Base-by-base conservation (phyloP, 208 protist species). In the Angomonas deanei region DNA sequence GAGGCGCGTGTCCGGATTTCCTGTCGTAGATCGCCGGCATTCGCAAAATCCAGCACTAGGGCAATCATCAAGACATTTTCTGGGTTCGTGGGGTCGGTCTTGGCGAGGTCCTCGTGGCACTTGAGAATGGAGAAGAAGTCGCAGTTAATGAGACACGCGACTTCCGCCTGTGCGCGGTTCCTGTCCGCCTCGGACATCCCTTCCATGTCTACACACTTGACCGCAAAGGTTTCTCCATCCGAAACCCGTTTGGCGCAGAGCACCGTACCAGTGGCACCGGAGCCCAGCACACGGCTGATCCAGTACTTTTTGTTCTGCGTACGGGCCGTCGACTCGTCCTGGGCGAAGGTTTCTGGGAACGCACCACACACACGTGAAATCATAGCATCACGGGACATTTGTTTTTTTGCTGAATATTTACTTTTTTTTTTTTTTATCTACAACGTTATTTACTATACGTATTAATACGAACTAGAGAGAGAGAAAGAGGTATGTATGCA, bases 21-120 rank as follows among this genome's bases (percentile, higher is more conserved):
- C 53, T 86, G 70, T 8, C 76, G 70, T 4, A 96, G 74, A 61
- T 96, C 89, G 21, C 89, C 89, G 0, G 86, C 89, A 68, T 96
- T 84, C 46, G 84, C 83, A 71, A 85, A 96, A 57, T 93, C 87
- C 46, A n/a, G n/a, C n/a, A n/a, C n/a, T n/a, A n/a, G n/a, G 92
- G 74, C 23, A 56, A 90, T 81, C 76, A 86, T 86, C 48, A 74
- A 64, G 3, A 82, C 66, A 32, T 72, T 82, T 26, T 86, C 79
- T 31, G 72, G 59, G 50, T 80, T 75, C 57, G 52, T 73, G 17
- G 66, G 61, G 47, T 89, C 82, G 15, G 61, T 66, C 66, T 91
- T 80, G 5, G 70, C 64, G 28, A 86, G 70, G 56, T 90, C 87
- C 42, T 86, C 90, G 62, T 86, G 74, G 61, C 79, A 93, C 63